Base-by-base conservation (phyloP, 1,284 basidiomycete genomes). In the Cutaneotrichosporon sp. region DNA sequence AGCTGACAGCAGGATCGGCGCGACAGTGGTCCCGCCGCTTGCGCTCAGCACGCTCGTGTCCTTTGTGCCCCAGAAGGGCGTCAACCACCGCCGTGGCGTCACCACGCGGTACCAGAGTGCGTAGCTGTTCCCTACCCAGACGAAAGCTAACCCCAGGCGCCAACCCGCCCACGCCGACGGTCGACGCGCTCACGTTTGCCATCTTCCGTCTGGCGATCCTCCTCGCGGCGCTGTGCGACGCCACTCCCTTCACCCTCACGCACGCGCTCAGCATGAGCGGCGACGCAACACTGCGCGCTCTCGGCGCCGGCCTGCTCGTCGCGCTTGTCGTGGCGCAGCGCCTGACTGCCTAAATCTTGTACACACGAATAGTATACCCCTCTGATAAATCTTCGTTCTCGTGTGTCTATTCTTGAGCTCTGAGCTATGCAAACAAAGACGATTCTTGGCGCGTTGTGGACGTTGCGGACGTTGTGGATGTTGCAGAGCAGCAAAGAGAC, bases 161-260 rank as follows among this genome's bases (percentile, higher is more conserved):
- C 27, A 63, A 72, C 59, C 68, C 69, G 13, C 63, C 72, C 18
- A 64, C 58, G 25, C 73, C 75, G 1, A 73, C 68, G 3, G 57
- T 72, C 31, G 79, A 80, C 67, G 69, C 72, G 10, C 67, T 80
- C 38, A 66, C 74, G 9, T 80, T 76, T 63, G 61, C 73, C 16
- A 51, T 80, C 20, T 69, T 76, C 71, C 70, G 79, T 22, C 67
- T 78, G 24, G 74, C 73, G 3, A 62, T 77, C 33, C 70, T 79
- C 46, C 54, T 78, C 51, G 67, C 73, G 52, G 75, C 77, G 7
- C 71, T 80, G 11, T 78, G 75, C 14, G 69, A 68, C 42, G 76
- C 77, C 14, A 72, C 77, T 0, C 77, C 79, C 7, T 63, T 67
- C 3, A 56, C 67, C 1, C 67, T 77, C 52, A 71, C 73, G 22